These are phyloP conservation scores for Ramaria sp. DNA, from an alignment of 768 basidiomycete genomes.

Conservation along the genomic window DNA sequence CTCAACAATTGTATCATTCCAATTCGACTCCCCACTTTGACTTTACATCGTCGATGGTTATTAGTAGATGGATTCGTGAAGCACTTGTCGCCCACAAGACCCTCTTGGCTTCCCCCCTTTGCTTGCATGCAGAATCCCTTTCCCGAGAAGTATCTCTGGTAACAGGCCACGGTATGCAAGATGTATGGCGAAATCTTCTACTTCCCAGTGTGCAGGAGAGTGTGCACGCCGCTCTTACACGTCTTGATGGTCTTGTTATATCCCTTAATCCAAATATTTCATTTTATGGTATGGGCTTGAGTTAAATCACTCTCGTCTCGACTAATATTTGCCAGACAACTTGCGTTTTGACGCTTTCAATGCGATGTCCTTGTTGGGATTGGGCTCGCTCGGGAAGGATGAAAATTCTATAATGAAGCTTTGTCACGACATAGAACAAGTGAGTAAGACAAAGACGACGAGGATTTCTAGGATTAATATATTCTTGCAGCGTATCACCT, in stretches of 20 bases:
- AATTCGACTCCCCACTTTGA: constrained; percentile 35
- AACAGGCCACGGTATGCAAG: constrained; percentile 59
- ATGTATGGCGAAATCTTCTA: constrained; percentile 55
- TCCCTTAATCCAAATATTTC: background rate
- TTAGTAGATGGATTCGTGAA: constrained; percentile 42
- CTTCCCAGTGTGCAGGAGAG: constrained; percentile 4
- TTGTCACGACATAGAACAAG: background rate
- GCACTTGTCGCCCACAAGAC: constrained; percentile 20
- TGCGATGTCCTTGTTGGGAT: background rate
- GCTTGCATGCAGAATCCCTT: constrained; percentile 27
- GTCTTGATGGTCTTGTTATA: background rate
- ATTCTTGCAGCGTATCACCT: background rate
- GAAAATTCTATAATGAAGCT: background rate
- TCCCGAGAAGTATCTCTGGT: constrained; percentile 42
- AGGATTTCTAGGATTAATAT: background rate
- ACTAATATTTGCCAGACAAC: background rate
- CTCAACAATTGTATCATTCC: constrained; percentile 33
- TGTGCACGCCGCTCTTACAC: constrained; percentile 5
- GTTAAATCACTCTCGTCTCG: background rate
- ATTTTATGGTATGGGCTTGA: background rate
- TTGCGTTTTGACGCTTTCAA: background rate
- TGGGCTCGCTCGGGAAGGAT: background rate
- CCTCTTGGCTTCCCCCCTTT: constrained; percentile 27
- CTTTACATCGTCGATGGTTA: constrained; percentile 53
- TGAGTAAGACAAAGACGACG: background rate